A percentile compares a stretch with the other conserved stretches of the same genome.
phyloP scores from a whole-genome alignment of 768 basidiomycete genomes.

The Amylocystis lapponica region DNA sequence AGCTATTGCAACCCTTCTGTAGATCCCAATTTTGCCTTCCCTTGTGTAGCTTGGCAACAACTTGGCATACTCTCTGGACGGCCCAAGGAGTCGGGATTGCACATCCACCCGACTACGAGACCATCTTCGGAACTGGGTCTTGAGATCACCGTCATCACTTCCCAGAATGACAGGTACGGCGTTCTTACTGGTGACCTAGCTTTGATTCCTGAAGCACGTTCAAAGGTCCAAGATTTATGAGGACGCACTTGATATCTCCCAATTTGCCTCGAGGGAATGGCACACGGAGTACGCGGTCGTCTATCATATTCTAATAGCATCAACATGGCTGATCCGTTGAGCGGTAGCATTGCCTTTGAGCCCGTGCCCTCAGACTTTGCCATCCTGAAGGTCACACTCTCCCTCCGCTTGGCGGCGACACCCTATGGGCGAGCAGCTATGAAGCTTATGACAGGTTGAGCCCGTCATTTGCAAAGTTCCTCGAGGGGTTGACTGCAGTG shows the following conservation, averaged over 20 bases:
- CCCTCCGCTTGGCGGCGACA: constrained; percentile 29
- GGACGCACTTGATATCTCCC: not conserved
- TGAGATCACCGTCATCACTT: constrained; percentile 47
- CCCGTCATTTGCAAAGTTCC: constrained; percentile 43
- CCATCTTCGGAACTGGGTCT: constrained; percentile 38
- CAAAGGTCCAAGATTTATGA: constrained; percentile 27
- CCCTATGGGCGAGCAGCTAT: constrained; percentile 40
- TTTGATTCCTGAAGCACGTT: constrained; percentile 25
- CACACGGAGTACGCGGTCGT: not conserved
- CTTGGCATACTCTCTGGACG: constrained; percentile 46
- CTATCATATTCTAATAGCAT: not conserved
- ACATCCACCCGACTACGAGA: constrained; percentile 40
- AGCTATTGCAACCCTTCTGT: too few species aligned
- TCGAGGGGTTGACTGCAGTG: constrained; percentile 53
- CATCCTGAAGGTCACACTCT: constrained; percentile 32
- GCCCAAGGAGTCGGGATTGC: constrained; percentile 41
- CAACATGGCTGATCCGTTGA: constrained; percentile 32
- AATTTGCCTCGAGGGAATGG: not conserved
- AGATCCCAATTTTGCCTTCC: too few species aligned
- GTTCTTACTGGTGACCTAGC: constrained; percentile 28
- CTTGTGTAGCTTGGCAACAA: constrained; percentile 37
- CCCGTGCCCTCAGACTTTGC: constrained; percentile 55
- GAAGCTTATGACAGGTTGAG: constrained; percentile 63
- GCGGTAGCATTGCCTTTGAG: constrained; percentile 53
- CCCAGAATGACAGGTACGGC: not conserved